A percentile compares a stretch with the other conserved stretches of the same genome.
Conservation (phyloP, 225 moss, liverwort and hornwort species). For the Marchantia paleacea region DNA sequence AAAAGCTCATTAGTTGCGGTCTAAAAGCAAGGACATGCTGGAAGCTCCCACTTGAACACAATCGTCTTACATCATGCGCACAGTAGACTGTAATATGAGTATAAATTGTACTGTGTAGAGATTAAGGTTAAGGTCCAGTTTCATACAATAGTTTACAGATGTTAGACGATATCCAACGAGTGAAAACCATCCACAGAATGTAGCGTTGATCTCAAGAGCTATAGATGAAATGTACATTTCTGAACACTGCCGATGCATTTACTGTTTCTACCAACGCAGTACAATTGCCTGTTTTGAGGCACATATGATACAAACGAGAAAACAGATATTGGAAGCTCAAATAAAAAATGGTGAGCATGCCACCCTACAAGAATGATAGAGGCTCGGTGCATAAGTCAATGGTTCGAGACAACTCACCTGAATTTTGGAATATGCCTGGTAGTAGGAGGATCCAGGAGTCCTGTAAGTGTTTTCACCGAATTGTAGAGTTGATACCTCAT, state of each 20-base stretch:
- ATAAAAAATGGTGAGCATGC: neutral
- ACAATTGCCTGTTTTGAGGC: too few species aligned
- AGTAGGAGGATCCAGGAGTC: slow-evolving; percentile 6
- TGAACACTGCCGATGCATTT: neutral
- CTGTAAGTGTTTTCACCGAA: slow-evolving; percentile 24
- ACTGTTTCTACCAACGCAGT: neutral
- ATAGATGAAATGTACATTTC: neutral
- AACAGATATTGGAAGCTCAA: too few species aligned
- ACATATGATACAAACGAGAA: too few species aligned
- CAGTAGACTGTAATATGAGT: neutral
- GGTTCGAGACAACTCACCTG: slow-evolving; percentile 1
- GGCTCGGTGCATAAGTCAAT: neutral
- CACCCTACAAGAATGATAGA: too few species aligned
- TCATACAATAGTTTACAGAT: neutral
- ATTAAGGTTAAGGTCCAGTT: neutral
- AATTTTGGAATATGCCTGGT: neutral
- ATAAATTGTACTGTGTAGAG: neutral
- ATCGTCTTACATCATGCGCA: neutral
- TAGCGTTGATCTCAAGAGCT: neutral
- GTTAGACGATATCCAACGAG: neutral
- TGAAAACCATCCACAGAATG: neutral
- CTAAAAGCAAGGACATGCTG: too few species aligned
- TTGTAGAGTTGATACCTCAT: slow-evolving; percentile 21
- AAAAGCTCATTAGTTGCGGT: neutral
- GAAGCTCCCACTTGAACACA: neutral